Evolutionary conservation across 2,329 filamentous ascomycete species (phyloP), one percentile per base, ranked within the genome.

Genomic region (Septoria linicola): DNA sequence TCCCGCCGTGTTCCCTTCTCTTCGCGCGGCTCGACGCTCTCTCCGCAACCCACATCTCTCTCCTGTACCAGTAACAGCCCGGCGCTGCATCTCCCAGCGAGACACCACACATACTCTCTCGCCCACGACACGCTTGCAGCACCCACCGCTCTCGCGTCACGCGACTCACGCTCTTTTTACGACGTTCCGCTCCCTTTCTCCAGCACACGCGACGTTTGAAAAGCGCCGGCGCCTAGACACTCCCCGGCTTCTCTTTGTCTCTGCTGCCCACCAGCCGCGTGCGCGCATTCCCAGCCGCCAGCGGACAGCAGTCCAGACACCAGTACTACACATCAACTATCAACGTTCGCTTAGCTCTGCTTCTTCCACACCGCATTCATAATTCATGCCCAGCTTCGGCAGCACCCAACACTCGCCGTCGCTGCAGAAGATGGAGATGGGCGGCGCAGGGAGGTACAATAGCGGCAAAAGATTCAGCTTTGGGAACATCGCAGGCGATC

Each of bases 401-500:
- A 60, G 59, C 54, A 57, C 43, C 40, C 25, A 49, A 41, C 52
- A 47, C 16, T 63, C 63, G 43, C 59, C 59, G 21, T 61, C 59
- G 34, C 50, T 64, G 50, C 60, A 59, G 52, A 66, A 65, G 54
- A 66, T 66, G 63, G 63, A 66, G 19, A 63, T 65, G 59, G 59
- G 60, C 30, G 45, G 46, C 46, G 45, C 41, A 37, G 44, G 35
- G 21, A 44, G 52, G 23, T 57, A 61, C 40, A 69, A 71, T 60
- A 67, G 67, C 46, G 75, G 76, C 52, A 62, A 66, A 51, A 74
- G 72, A 63, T 85, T 96, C 72, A 86, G 82, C 71, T 72, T 91
- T 71, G 88, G 88, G 69, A 95, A 96, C 73, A 90, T 99, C 64
- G 80, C 96, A 55, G 93, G 93, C 64, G 92, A 99, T 73, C 93